Evolutionary conservation across 164 flowering plant genomes (phyloP).

Genomic region (Macadamia integrifolia): DNA sequence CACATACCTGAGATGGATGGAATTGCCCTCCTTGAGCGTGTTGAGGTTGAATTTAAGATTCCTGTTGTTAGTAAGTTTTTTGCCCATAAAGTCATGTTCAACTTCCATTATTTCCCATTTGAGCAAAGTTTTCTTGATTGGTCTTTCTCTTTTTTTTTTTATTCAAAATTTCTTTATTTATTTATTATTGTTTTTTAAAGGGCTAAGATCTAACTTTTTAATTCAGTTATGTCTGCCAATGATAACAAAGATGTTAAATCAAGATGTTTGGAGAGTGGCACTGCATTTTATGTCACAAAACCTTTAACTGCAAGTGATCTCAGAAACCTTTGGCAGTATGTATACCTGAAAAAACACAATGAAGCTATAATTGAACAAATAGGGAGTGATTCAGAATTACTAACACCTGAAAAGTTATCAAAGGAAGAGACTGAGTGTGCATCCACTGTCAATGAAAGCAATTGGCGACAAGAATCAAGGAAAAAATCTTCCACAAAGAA

Average conservation of each 20-base stretch:
- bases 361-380: background rate
- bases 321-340: slow-evolving; percentile 18
- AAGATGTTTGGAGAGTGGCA: slow-evolving; percentile 13
- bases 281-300: slow-evolving; percentile 11
- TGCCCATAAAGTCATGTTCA: too few relatives aligned
- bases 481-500: background rate
- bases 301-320: slow-evolving; percentile 8
- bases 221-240: slow-evolving; percentile 24
- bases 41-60: slow-evolving; percentile 6
- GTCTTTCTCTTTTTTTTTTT: too few relatives aligned
- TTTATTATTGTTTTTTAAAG: too few relatives aligned
- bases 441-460: slow-evolving; percentile 9
- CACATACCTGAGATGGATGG: slow-evolving; percentile 18
- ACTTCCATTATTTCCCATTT: too few relatives aligned
- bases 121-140: too few relatives aligned
- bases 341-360: background rate
- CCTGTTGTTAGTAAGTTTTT: slow-evolving; percentile 16
- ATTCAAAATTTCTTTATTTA: too few relatives aligned
- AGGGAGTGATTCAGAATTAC: background rate
- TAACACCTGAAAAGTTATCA: background rate
- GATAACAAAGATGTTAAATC: background rate
- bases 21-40: slow-evolving; percentile 5
- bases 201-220: background rate
- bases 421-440: background rate
- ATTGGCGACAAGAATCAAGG: background rate